phyloP scores from a whole-genome alignment of 2,329 filamentous ascomycete species.

The Emydomyces testavorans region DNA sequence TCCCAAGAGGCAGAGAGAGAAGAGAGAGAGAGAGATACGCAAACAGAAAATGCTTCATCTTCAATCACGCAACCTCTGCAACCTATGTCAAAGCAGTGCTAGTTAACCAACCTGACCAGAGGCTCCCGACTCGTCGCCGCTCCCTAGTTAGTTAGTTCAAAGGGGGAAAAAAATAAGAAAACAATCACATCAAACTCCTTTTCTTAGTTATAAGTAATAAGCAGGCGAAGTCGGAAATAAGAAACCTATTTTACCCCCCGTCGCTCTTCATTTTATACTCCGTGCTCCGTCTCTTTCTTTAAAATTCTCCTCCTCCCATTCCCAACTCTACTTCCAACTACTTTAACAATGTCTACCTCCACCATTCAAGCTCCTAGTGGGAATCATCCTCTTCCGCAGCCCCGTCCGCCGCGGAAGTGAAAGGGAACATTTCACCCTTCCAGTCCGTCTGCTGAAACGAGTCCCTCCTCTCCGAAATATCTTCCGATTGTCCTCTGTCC shows the following conservation, averaged over 20 bases:
- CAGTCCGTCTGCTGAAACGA: neutral
- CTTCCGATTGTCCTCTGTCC: neutral
- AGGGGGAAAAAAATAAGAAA: no score
- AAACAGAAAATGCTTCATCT: no score
- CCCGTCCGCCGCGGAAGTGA: slow-evolving; percentile 38
- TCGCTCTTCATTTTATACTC: no score
- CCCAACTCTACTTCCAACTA: slow-evolving; percentile 14
- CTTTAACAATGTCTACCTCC: slow-evolving; percentile 30
- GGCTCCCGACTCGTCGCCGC: no score
- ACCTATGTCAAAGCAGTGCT: no score
- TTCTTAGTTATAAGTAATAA: no score
- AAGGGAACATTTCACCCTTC: slow-evolving; percentile 21
- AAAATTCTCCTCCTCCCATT: slow-evolving; percentile 1
- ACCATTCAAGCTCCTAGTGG: slow-evolving; percentile 24
- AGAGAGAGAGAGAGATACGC: no score
- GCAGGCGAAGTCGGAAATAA: slow-evolving; percentile 9
- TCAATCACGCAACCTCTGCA: no score
- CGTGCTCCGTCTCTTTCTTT: neutral
- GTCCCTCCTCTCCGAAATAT: neutral
- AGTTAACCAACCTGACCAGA: no score
- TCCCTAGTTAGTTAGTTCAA: no score
- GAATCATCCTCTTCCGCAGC: slow-evolving; percentile 24
- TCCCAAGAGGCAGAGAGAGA: no score
- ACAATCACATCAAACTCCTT: no score
- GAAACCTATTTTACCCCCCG: slow-evolving; percentile 7